Percentiles rank a stretch among this genome's conserved stretches.
These are phyloP conservation scores for Diaporthe ampelina DNA, from an alignment of 2,329 filamentous ascomycete genomes.

Conservation along the genomic window DNA sequence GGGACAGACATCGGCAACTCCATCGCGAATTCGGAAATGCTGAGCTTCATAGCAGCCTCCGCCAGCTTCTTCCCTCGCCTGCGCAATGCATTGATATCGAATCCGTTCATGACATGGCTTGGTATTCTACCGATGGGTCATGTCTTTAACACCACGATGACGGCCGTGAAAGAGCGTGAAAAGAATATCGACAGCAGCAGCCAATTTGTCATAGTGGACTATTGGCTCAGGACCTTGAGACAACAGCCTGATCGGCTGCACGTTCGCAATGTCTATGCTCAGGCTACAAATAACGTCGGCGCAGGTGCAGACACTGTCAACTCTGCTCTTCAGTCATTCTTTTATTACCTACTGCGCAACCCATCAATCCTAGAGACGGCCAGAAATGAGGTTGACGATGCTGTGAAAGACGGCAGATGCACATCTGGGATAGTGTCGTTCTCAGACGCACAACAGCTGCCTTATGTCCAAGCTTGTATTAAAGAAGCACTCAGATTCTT, in stretches of 20 bases:
- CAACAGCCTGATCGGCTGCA: slow-evolving; percentile 43
- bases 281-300: slow-evolving; percentile 43
- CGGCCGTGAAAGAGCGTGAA: slow-evolving; percentile 41
- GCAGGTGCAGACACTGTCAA: slow-evolving; percentile 46
- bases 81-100: slow-evolving; percentile 46
- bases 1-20: slow-evolving; percentile 48
- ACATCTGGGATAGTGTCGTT: slow-evolving; percentile 43
- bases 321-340: slow-evolving; percentile 45
- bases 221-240: slow-evolving; percentile 46
- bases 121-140: slow-evolving; percentile 46
- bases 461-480: slow-evolving; percentile 52
- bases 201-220: slow-evolving; percentile 45
- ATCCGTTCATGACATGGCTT: slow-evolving; percentile 46
- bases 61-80: slow-evolving; percentile 40
- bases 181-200: slow-evolving; percentile 38
- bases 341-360: slow-evolving; percentile 46
- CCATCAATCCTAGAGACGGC: slow-evolving; percentile 38
- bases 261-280: slow-evolving; percentile 44
- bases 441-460: slow-evolving; percentile 49
- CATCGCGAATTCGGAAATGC: slow-evolving; percentile 1
- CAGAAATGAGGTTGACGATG: slow-evolving; percentile 34
- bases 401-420: slow-evolving; percentile 45
- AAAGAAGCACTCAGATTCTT: slow-evolving; percentile 51
- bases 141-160: slow-evolving; percentile 44
- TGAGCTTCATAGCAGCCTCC: slow-evolving; percentile 43